A percentile compares a stretch with the other conserved stretches of the same genome.
Conservation (phyloP, 768 basidiomycete species). For the Termitomyces sp. region DNA sequence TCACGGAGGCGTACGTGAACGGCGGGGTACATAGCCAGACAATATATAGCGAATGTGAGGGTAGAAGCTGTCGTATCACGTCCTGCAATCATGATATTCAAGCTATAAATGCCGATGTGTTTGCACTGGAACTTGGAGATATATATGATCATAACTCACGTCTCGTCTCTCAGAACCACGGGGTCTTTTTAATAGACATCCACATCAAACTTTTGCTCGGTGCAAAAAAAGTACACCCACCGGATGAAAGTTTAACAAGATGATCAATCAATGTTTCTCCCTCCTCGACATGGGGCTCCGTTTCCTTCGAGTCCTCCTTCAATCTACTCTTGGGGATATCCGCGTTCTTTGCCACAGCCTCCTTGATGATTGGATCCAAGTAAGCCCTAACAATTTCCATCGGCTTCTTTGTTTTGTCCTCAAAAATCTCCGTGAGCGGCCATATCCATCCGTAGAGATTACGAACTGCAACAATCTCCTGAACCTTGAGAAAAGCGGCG, state of each 20-base stretch:
- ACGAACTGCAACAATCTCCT: conserved; percentile 40
- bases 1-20: conserved; percentile 48
- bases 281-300: conserved; percentile 31
- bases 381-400: conserved; percentile 55
- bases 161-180: conserved; percentile 48
- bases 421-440: conserved; percentile 50
- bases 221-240: conserved; percentile 18
- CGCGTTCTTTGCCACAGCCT: conserved; percentile 41
- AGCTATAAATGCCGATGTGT: conserved; percentile 15
- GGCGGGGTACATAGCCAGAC: conserved; percentile 50
- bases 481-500: conserved; percentile 47
- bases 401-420: conserved; percentile 42
- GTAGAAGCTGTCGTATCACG: conserved; percentile 47
- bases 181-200: conserved; percentile 27
- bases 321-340: conserved; percentile 1
- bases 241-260: conserved; percentile 48
- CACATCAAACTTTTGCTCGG: not conserved
- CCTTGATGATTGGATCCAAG: conserved; percentile 49
- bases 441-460: conserved; percentile 47
- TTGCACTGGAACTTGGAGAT: too few relatives aligned
- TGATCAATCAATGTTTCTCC: conserved; percentile 55
- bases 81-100: conserved; percentile 52
- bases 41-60: conserved; percentile 40
- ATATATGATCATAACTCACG: conserved; percentile 23
- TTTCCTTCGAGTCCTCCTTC: conserved; percentile 30